Evolutionary conservation across 2,329 filamentous ascomycete genomes (phyloP), one percentile per base, ranked within the genome.

Genomic region (Amphichorda felina): DNA sequence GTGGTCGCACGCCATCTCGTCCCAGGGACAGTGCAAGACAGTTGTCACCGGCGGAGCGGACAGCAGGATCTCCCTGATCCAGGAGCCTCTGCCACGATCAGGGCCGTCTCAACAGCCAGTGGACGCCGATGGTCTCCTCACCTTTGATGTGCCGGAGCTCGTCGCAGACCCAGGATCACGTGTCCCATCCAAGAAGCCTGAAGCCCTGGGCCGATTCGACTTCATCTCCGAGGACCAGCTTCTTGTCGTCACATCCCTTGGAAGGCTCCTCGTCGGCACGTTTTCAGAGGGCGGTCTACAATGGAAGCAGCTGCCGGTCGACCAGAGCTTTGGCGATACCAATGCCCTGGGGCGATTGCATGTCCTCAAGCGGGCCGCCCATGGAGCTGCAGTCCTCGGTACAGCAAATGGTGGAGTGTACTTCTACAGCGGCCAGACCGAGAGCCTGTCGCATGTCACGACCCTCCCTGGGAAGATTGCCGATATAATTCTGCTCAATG

Each of bases 41-140:
- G 4, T 31, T 14, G 29, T 11, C 4, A 87, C 83, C 2, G 91
- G 91, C 10, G 91, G 85, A n/a, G 81, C 84, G 9, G 91, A 98
- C 56, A 81, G 87, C 13, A 75, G 68, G 43, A 67, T 80, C 28
- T 64, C 66, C 3, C 45, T 75, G n/a, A 59, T 71, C 19, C 46
- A 52, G 29, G 50, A 53, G n/a, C 22, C 38, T n/a, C n/a, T n/a
- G n/a, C n/a, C n/a, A n/a, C n/a, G n/a, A n/a, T n/a, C n/a, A n/a
- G n/a, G n/a, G 5, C 13, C 27, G 8, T 16, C 25, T 18, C n/a
- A 9, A 13, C 24, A 15, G 14, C 13, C 9, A n/a, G 28, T 34
- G 4, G 14, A 14, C 2, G 11, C 14, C 17, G 28, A 18, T 18
- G 29, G 28, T 8, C 28, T 31, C 15, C 26, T 43, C 13, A 50